Percentiles rank a stretch among this genome's conserved stretches.
phyloP scores from a whole-genome alignment of 1,139 yeast species.

The Magnusiomyces fungicola region DNA sequence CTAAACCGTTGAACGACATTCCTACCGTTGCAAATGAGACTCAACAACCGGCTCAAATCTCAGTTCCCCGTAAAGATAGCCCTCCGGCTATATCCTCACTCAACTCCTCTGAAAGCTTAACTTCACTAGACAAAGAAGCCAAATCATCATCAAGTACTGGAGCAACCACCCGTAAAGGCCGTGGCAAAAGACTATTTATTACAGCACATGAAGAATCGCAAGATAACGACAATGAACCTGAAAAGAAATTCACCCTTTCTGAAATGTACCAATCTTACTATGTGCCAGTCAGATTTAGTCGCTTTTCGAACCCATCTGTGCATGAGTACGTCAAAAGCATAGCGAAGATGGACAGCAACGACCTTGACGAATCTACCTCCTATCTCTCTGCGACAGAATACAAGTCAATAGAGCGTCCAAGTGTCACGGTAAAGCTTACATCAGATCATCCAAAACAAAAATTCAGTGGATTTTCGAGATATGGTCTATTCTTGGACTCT shows the following conservation, averaged over 20 bases:
- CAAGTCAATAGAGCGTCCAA: constrained; percentile 22
- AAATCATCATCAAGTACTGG: background rate
- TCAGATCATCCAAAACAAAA: constrained; percentile 52
- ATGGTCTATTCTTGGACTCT: constrained; percentile 52
- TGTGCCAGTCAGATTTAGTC: constrained; percentile 11
- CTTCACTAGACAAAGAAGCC: too few species aligned
- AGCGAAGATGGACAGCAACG: constrained; percentile 2
- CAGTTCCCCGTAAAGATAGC: too few species aligned
- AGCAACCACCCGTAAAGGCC: constrained; percentile 6
- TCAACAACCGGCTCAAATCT: too few species aligned
- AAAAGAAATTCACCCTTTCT: constrained; percentile 13
- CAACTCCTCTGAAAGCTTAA: too few species aligned
- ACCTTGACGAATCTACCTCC: constrained; percentile 11
- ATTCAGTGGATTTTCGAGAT: constrained; percentile 65
- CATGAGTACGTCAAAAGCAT: constrained; percentile 7
- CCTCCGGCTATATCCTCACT: too few species aligned
- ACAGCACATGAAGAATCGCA: constrained; percentile 6
- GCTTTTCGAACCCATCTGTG: constrained; percentile 10
- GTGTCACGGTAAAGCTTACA: constrained; percentile 37
- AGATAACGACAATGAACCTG: constrained; percentile 13
- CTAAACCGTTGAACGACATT: too few species aligned
- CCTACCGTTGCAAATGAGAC: too few species aligned
- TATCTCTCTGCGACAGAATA: constrained; percentile 23
- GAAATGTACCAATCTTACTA: constrained; percentile 15
- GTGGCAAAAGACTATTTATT: constrained; percentile 9